A percentile compares a stretch with the other conserved stretches of the same genome.
These are phyloP conservation scores for Dillenia turbinata DNA, from an alignment of 164 flowering plant species.

Conservation along the genomic window DNA sequence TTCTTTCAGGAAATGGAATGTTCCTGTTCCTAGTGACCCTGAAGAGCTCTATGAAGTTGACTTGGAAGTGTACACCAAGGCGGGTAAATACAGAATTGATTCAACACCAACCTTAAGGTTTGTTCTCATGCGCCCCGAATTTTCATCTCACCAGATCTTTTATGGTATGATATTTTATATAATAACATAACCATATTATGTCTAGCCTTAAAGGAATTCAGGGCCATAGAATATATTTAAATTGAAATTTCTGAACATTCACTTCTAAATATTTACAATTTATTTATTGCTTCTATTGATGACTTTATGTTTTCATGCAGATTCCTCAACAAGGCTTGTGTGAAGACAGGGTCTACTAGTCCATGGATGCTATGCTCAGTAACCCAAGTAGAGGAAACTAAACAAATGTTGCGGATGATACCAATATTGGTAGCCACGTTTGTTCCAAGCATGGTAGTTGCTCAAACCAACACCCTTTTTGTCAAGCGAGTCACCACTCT, in stretches of 20 bases:
- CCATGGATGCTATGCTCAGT: conserved; percentile 60
- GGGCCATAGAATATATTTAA: neutral
- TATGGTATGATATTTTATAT: neutral
- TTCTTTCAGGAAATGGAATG: conserved; percentile 44
- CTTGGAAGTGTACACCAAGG: conserved; percentile 31
- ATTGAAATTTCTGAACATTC: too few species aligned
- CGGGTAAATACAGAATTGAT: conserved; percentile 45
- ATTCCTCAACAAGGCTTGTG: conserved; percentile 58
- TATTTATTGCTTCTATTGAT: neutral
- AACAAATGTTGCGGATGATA: conserved; percentile 60
- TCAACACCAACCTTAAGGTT: conserved; percentile 51
- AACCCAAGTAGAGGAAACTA: conserved; percentile 67
- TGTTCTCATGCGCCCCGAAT: neutral
- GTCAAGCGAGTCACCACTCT: conserved; percentile 68
- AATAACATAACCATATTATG: too few species aligned
- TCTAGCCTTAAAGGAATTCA: neutral
- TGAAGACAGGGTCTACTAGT: conserved; percentile 31
- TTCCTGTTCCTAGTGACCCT: conserved; percentile 41
- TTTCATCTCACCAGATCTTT: neutral
- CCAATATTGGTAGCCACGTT: conserved; percentile 46
- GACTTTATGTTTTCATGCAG: conserved; percentile 23
- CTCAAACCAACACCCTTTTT: conserved; percentile 56
- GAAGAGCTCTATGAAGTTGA: conserved; percentile 59
- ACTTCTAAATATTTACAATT: neutral
- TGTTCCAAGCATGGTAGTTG: conserved; percentile 53